Percentiles rank a stretch among this genome's conserved stretches.
These are phyloP conservation scores for Chlamydomonas schloesseri DNA, from an alignment of 139 green algal genomes.

Conservation along the genomic window DNA sequence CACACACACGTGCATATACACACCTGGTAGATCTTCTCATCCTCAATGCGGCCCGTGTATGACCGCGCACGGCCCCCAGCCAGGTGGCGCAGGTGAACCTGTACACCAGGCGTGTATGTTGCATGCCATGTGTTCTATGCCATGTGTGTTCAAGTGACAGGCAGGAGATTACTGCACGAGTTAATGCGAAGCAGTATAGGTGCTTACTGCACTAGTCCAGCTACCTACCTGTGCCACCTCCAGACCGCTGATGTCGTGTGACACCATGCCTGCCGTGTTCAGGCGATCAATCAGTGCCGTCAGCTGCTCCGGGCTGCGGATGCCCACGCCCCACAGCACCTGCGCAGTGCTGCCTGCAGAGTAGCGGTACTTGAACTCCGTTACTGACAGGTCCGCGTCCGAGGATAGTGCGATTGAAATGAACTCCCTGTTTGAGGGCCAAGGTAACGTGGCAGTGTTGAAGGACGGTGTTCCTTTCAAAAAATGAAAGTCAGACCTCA, in stretches of 20 bases:
- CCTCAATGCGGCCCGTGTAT: slow-evolving; percentile 61
- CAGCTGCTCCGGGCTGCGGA: slow-evolving; percentile 59
- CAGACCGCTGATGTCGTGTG: slow-evolving; percentile 82
- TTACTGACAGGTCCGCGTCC: slow-evolving; percentile 68
- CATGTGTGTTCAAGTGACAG: too few species aligned
- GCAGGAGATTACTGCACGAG: too few species aligned
- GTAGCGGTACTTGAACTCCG: slow-evolving; percentile 97
- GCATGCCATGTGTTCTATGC: too few species aligned
- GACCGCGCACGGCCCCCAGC: slow-evolving; percentile 84
- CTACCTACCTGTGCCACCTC: slow-evolving; percentile 69
- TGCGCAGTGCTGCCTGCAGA: slow-evolving; percentile 60
- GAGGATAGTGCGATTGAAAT: slow-evolving; percentile 11
- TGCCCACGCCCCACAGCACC: slow-evolving; percentile 79
- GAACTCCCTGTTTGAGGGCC: slow-evolving; percentile 18
- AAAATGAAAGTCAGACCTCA: neutral
- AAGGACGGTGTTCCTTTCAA: too few species aligned
- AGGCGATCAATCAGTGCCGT: slow-evolving; percentile 76
- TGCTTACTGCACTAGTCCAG: too few species aligned
- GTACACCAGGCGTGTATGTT: too few species aligned
- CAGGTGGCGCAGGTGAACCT: slow-evolving; percentile 94
- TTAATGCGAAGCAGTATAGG: too few species aligned
- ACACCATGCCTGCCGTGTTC: slow-evolving; percentile 66
- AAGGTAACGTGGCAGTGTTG: too few species aligned
- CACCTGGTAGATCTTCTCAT: slow-evolving; percentile 54
- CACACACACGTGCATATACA: too few species aligned